These are phyloP conservation scores for Cercospora sp. DNA, from an alignment of 2,329 filamentous ascomycete genomes.

Conservation along the genomic window DNA sequence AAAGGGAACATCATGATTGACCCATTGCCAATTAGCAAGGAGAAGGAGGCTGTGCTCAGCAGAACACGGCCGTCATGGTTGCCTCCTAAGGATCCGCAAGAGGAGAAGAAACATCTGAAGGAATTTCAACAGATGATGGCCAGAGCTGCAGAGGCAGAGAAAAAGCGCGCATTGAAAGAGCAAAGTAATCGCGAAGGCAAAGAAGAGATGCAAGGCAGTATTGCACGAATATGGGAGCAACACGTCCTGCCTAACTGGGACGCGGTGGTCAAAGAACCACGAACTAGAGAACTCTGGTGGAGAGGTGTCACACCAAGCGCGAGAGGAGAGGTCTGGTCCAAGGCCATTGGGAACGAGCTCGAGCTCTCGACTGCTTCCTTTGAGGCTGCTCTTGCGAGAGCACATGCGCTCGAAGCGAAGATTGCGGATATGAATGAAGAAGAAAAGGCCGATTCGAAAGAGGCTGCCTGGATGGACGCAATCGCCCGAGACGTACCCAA, in stretches of 20 bases:
- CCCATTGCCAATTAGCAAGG: conserved; percentile 77
- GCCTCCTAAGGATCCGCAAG: conserved; percentile 81
- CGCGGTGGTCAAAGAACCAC: conserved; percentile 65
- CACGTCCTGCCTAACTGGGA: conserved; percentile 76
- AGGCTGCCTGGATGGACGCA: conserved; percentile 61
- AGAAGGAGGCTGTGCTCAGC: conserved; percentile 81
- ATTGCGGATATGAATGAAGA: conserved; percentile 50
- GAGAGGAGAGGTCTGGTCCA: conserved; percentile 68
- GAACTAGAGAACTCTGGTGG: conserved; percentile 80
- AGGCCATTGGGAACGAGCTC: conserved; percentile 72
- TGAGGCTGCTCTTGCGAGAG: conserved; percentile 67
- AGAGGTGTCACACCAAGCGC: conserved; percentile 70
- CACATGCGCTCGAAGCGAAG: conserved; percentile 61
- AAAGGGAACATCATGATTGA: conserved; percentile 81
- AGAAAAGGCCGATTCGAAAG: conserved; percentile 51
- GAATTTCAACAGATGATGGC: conserved; percentile 84
- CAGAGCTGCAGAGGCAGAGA: conserved; percentile 59
- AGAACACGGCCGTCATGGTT: conserved; percentile 78
- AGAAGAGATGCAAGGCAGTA: conserved; percentile 52
- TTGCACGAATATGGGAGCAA: conserved; percentile 68
- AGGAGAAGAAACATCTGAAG: conserved; percentile 84
- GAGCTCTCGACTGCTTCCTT: conserved; percentile 67
- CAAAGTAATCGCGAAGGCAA: conserved; percentile 55
- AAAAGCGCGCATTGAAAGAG: conserved; percentile 50
- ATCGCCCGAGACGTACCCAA: conserved; percentile 65